These are phyloP conservation scores for Sporothrix euskadiensis DNA, from an alignment of 2,329 filamentous ascomycete species.

Conservation along the genomic window DNA sequence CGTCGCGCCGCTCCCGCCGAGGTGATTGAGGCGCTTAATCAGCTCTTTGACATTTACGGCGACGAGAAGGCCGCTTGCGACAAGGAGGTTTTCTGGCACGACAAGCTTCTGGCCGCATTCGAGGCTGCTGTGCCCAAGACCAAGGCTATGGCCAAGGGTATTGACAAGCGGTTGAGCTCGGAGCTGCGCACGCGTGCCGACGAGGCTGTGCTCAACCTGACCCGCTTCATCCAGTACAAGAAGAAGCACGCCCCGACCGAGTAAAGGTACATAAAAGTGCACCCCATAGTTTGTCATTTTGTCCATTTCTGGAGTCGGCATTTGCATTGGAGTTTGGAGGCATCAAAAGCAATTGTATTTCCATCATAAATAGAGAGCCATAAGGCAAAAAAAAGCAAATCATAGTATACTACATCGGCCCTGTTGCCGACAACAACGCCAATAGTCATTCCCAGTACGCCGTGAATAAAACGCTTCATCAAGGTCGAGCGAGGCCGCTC, in stretches of 20 bases:
- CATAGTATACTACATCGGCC: background rate
- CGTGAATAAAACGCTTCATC: background rate
- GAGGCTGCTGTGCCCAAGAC: slow-evolving; percentile 56
- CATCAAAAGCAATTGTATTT: slow-evolving; percentile 14
- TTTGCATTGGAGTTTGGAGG: slow-evolving; percentile 19
- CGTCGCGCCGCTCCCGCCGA: slow-evolving; percentile 53
- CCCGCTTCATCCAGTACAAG: slow-evolving; percentile 65
- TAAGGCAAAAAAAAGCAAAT: background rate
- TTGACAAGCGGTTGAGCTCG: slow-evolving; percentile 59
- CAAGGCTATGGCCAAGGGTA: slow-evolving; percentile 57
- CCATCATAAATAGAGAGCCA: background rate
- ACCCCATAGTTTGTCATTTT: background rate
- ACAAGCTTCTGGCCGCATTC: slow-evolving; percentile 60
- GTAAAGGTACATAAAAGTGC: background rate
- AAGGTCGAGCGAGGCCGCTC: background rate
- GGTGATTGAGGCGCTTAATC: slow-evolving; percentile 64
- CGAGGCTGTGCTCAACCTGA: slow-evolving; percentile 61
- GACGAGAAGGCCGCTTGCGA: slow-evolving; percentile 62
- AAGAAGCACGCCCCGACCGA: slow-evolving; percentile 49
- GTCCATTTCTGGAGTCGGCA: background rate
- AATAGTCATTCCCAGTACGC: background rate
- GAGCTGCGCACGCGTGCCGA: slow-evolving; percentile 62
- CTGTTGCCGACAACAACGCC: slow-evolving; percentile 10
- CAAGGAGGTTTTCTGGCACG: slow-evolving; percentile 63
- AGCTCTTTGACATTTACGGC: slow-evolving; percentile 67